Conservation (phyloP, 179 eudicot genomes). For the Beta macrorhiza region DNA sequence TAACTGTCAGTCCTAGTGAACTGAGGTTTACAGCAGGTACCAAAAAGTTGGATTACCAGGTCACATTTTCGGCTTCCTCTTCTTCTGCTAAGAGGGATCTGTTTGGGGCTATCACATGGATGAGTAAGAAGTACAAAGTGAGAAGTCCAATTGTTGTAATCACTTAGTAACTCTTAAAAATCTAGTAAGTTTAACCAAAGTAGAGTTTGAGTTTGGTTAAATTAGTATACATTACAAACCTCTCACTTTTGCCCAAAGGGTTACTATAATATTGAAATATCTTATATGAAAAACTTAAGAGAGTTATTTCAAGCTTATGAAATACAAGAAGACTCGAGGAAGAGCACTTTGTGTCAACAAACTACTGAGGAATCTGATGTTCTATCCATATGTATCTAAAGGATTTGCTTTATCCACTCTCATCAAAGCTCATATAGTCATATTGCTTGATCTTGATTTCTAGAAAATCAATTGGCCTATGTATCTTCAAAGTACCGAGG, state of each 20-base stretch:
- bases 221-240: background rate
- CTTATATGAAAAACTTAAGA: background rate
- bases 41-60: constrained; percentile 44
- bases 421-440: no score
- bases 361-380: no score
- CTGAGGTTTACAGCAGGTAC: constrained; percentile 41
- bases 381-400: no score
- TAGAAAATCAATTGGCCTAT: no score
- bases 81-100: constrained; percentile 22
- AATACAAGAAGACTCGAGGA: no score
- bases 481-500: no score
- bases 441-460: no score
- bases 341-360: no score
- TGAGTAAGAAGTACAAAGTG: constrained; percentile 49
- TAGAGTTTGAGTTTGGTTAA: background rate
- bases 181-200: background rate
- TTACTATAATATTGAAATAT: background rate
- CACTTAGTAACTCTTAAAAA: constrained; percentile 9
- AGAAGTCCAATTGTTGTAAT: constrained; percentile 62
- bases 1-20: constrained; percentile 44
- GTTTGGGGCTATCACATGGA: constrained; percentile 69
- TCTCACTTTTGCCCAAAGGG: background rate
- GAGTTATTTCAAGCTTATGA: no score
- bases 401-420: no score
- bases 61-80: constrained; percentile 22